These are phyloP conservation scores for Yamadazyma kitorensis DNA, from an alignment of 805 yeast genomes.

Conservation along the genomic window DNA sequence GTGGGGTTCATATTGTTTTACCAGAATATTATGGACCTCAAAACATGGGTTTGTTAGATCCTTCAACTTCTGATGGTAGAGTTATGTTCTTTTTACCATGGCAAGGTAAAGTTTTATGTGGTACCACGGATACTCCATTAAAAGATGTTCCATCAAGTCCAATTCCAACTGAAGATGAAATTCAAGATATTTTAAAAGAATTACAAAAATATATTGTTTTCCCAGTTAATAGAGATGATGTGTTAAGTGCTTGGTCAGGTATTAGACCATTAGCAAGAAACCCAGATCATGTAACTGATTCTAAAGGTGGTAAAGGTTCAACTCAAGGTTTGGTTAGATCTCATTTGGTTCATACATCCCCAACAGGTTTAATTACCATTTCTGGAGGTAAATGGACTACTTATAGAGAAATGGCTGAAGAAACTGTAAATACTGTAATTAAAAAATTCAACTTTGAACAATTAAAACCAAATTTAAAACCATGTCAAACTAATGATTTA, in stretches of 20 bases:
- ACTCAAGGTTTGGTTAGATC: constrained; percentile 92
- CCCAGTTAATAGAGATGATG: constrained; percentile 87
- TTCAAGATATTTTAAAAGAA: constrained; percentile 81
- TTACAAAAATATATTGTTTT: constrained; percentile 86
- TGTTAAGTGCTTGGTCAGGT: constrained; percentile 95
- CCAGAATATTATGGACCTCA: constrained; percentile 92
- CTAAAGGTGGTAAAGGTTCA: constrained; percentile 41
- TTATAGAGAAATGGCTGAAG: constrained; percentile 96
- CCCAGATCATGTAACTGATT: constrained; percentile 66
- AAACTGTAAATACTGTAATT: constrained; percentile 76
- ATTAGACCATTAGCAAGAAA: constrained; percentile 92
- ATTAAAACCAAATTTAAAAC: constrained; percentile 26
- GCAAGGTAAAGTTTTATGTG: constrained; percentile 96
- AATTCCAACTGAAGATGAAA: constrained; percentile 82
- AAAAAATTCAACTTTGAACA: constrained; percentile 38
- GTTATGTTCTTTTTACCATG: constrained; percentile 97
- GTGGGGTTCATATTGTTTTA: constrained; percentile 89
- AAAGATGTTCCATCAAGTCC: constrained; percentile 71
- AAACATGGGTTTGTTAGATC: constrained; percentile 85
- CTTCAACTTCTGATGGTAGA: constrained; percentile 90
- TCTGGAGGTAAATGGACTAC: constrained; percentile 99
- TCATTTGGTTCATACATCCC: constrained; percentile 73
- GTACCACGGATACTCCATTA: constrained; percentile 92
- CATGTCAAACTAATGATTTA: constrained; percentile 53
- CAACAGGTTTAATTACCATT: constrained; percentile 77